These are phyloP conservation scores for Tetraselmis striata DNA, from an alignment of 139 green algal genomes.

Conservation along the genomic window DNA sequence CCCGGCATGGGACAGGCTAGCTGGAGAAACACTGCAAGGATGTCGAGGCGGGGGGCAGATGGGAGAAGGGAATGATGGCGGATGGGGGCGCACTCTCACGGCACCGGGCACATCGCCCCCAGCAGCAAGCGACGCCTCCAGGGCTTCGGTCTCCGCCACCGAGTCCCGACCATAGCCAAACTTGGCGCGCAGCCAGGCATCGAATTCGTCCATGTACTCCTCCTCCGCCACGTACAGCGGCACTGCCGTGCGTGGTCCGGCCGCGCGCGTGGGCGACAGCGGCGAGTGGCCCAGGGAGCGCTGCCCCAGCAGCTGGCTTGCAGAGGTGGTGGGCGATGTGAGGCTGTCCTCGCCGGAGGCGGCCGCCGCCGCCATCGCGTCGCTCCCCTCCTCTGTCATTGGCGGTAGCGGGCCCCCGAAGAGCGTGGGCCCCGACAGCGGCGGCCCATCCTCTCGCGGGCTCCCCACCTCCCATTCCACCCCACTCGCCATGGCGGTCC, in stretches of 20 bases:
- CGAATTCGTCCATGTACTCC: not conserved
- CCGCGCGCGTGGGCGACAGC: not conserved
- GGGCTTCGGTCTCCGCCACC: not conserved
- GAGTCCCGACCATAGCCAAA: not conserved
- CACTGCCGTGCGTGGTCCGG: not conserved
- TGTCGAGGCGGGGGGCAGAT: not conserved
- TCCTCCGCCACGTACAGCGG: not conserved
- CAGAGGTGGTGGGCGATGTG: no score
- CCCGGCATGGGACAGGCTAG: no score
- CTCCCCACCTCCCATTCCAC: no score
- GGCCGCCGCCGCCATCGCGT: not conserved
- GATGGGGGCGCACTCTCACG: not conserved
- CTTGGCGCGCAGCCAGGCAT: not conserved
- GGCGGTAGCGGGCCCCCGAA: not conserved
- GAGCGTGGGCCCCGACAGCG: not conserved
- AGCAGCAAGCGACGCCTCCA: not conserved
- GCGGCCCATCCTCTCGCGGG: no score
- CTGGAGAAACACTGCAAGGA: no score
- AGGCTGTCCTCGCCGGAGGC: no score
- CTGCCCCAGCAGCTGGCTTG: not conserved
- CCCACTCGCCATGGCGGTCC: no score
- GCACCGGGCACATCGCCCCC: not conserved
- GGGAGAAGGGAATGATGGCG: not conserved
- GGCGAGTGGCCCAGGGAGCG: no score
- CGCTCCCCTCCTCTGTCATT: not conserved